These are phyloP conservation scores for Hanseniaspora lachancei DNA, from an alignment of 805 yeast genomes.

Conservation along the genomic window DNA sequence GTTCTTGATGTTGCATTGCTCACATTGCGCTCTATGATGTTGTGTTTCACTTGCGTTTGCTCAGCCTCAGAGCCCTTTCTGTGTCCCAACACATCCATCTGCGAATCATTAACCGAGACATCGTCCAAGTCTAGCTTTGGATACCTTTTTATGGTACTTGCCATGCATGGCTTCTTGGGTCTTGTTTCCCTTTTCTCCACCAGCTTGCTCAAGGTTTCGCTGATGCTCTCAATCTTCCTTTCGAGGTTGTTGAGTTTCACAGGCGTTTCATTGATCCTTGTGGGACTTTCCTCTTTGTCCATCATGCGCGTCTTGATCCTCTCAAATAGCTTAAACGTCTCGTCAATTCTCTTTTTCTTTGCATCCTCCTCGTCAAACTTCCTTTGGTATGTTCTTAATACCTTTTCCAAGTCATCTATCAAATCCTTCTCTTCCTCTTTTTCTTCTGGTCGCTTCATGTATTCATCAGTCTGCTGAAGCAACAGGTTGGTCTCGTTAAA, in stretches of 20 bases:
- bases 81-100: constrained; percentile 1
- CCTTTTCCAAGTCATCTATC: constrained; percentile 2
- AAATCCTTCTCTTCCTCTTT: background rate
- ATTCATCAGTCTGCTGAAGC: background rate
- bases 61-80: background rate
- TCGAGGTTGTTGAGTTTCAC: background rate
- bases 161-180: background rate
- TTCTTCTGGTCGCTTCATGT: background rate
- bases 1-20: constrained; percentile 9
- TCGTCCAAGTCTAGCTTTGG: background rate
- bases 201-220: background rate
- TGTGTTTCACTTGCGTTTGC: background rate
- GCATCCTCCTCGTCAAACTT: constrained; percentile 7
- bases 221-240: background rate
- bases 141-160: background rate
- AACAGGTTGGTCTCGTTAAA: background rate
- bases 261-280: background rate
- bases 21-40: background rate
- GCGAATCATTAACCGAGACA: constrained; percentile 8
- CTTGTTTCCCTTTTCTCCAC: background rate
- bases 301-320: background rate
- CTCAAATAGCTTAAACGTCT: background rate
- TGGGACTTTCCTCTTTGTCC: background rate
- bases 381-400: background rate
- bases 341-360: constrained; percentile 4